A percentile compares a stretch with the other conserved stretches of the same genome.
Conservation (phyloP, 176 grass and related monocot species). For the Bonia amplexicaulis region DNA sequence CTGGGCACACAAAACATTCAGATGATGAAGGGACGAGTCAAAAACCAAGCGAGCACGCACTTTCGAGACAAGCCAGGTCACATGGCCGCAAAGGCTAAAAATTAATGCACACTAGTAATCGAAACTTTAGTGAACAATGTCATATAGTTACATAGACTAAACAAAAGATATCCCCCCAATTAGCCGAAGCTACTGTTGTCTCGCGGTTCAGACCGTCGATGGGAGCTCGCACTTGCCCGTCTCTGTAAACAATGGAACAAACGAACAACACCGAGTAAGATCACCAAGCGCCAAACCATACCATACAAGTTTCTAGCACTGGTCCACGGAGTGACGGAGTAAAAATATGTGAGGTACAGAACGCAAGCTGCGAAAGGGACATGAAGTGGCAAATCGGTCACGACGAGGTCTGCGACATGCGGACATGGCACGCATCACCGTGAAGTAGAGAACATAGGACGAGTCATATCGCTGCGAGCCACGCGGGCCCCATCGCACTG, state of each 20-base stretch:
- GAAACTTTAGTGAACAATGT: neutral
- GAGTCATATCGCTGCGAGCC: constrained; percentile 27
- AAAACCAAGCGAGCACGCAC: neutral
- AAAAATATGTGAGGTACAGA: neutral
- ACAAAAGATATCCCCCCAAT: constrained; percentile 27
- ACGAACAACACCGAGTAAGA: neutral
- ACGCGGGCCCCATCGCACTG: neutral
- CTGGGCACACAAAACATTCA: neutral
- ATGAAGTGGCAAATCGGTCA: neutral
- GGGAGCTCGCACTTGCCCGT: constrained; percentile 66
- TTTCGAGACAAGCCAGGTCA: neutral
- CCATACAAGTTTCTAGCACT: too few relatives aligned
- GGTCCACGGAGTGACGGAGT: neutral
- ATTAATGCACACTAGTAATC: constrained; percentile 8
- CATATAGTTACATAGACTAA: constrained; percentile 36
- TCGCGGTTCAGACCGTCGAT: constrained; percentile 34
- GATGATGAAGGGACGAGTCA: neutral
- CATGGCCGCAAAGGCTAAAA: constrained; percentile 1
- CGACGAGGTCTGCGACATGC: neutral
- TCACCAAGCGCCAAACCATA: too few relatives aligned
- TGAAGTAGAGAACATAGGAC: neutral
- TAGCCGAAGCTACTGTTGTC: constrained; percentile 19
- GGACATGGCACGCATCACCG: constrained; percentile 24
- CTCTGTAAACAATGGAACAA: constrained; percentile 34
- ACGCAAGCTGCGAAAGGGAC: neutral